Base-by-base conservation (phyloP, 2,329 filamentous ascomycete species). In the Trichoderma breve region DNA sequence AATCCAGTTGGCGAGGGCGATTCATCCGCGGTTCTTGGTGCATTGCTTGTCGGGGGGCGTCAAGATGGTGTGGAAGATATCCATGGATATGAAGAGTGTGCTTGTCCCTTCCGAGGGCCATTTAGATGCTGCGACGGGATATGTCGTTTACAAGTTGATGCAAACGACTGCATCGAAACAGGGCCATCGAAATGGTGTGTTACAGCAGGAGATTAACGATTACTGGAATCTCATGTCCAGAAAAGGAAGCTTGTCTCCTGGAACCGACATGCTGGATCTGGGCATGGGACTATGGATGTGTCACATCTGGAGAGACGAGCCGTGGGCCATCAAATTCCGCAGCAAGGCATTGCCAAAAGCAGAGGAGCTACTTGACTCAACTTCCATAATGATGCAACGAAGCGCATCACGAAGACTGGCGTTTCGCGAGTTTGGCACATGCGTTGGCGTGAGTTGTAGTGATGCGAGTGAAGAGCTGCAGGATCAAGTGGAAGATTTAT, bases 201-300 rank as follows among this genome's bases (percentile, higher is more conserved):
- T 89, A 43, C 74, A 79, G 2, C 77, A 82, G 9, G 87, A 89
- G 74, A 87, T 88, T n/a, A 79, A 75, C 0, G 85, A 88, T 63
- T 89, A 89, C 74, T 78, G 81, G 63, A 79, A 79, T 12, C 81
- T 89, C 3, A 85, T 88, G 81, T 76, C 78, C 28, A 77, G 81
- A 2, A 72, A 64, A 65, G 83, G 83, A 1, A 77, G 81, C 21
- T 77, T 85, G 64, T 82, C 81, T 55, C 80, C 84, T 3, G 87
- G 85, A 32, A 78, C 76, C 4, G 88, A 89, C 77, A 79, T 84
- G 21, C 77, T 89, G n/a, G 88, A 90, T 75, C 76, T 90, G 57
- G 88, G 88, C 0, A 89, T 90, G 88, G 85, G 86, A 1, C 76
- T 90, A 30, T 90, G 88, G 87, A 85, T 85, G 58, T 82, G 82